Conservation (phyloP, 345 rosid species). For the Brassica carinata region DNA sequence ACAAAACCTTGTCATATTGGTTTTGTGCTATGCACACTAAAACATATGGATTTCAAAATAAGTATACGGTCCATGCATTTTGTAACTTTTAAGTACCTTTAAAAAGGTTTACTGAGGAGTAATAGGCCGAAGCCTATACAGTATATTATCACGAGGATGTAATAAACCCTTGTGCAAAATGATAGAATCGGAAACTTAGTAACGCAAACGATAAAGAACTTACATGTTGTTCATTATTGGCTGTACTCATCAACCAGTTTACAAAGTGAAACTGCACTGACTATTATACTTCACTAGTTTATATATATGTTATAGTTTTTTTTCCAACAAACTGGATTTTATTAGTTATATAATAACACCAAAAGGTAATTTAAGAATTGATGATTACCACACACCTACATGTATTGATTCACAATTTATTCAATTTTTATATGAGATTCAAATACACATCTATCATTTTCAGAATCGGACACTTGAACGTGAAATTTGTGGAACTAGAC, state of each 20-base stretch:
- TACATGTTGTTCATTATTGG: background rate
- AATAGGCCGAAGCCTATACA: background rate
- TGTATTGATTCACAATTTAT: no score
- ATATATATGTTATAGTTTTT: background rate
- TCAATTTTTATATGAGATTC: background rate
- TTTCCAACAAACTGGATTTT: background rate
- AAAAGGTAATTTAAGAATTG: background rate
- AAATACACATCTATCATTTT: background rate
- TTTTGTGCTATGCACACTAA: constrained; percentile 15
- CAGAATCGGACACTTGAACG: background rate
- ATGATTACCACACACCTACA: background rate
- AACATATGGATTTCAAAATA: background rate
- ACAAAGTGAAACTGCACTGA: background rate
- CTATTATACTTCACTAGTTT: background rate
- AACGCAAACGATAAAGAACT: background rate
- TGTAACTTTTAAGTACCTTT: background rate
- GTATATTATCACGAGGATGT: background rate
- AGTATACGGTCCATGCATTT: constrained; percentile 15
- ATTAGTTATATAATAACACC: background rate
- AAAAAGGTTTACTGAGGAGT: background rate
- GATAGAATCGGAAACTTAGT: background rate
- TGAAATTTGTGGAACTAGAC: background rate
- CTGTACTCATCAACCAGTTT: background rate
- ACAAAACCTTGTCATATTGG: constrained; percentile 11
- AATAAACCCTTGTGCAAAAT: background rate